These are phyloP conservation scores for Pestalotiopsis sp. DNA, from an alignment of 2,329 filamentous ascomycete species.

Conservation along the genomic window DNA sequence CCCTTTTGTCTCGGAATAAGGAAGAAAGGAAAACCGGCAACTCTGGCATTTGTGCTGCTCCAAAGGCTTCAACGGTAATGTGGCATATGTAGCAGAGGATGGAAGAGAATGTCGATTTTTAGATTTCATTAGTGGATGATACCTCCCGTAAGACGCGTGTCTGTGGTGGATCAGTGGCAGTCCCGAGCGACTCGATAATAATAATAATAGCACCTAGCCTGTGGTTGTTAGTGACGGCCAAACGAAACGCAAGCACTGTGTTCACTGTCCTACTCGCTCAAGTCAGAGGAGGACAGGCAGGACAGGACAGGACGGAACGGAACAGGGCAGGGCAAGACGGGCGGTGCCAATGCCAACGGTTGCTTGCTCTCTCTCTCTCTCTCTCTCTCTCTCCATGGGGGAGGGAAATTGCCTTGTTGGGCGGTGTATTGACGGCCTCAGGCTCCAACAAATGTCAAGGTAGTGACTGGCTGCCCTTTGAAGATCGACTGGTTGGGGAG, in stretches of 20 bases:
- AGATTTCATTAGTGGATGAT: slow-evolving; percentile 5
- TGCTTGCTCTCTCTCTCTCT: not conserved
- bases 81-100: not conserved
- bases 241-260: not conserved
- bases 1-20: not conserved
- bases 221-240: not conserved
- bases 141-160: slow-evolving; percentile 14
- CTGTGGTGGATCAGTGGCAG: slow-evolving; percentile 4
- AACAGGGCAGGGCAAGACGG: not conserved
- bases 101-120: not conserved
- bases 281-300: too few species aligned
- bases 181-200: not conserved
- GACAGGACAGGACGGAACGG: too few species aligned
- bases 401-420: not conserved
- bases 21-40: not conserved
- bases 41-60: not conserved
- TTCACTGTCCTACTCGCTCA: not conserved
- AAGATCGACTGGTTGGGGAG: not conserved
- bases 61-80: not conserved
- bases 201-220: too few species aligned
- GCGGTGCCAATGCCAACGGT: not conserved
- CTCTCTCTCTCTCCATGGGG: not conserved
- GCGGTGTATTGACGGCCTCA: slow-evolving; percentile 2
- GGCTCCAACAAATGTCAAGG: not conserved
- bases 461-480: not conserved